Percentiles rank a stretch among this genome's conserved stretches.
phyloP scores from a whole-genome alignment of 768 basidiomycete genomes.

The Collybiopsis luxurians region DNA sequence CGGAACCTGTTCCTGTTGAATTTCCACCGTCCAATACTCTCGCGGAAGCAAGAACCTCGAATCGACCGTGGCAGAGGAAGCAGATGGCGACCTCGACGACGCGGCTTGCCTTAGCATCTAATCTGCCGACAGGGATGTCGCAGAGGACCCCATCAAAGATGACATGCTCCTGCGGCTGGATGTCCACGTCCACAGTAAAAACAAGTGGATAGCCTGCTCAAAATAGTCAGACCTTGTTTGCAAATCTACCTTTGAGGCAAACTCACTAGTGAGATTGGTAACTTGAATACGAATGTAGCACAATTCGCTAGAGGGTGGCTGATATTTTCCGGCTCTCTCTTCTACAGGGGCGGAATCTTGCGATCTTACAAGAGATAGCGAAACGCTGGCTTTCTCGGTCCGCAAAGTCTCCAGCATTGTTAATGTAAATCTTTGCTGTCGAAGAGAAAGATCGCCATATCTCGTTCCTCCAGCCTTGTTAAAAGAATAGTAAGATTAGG shows the following conservation, averaged over 20 bases:
- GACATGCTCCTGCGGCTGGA: constrained; percentile 62
- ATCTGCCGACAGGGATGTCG: constrained; percentile 61
- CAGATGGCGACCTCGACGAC: constrained; percentile 59
- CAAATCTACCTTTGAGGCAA: neutral
- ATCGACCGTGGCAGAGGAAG: constrained; percentile 71
- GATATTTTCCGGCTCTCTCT: constrained; percentile 40
- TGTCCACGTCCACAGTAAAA: constrained; percentile 50
- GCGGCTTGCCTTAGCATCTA: constrained; percentile 52
- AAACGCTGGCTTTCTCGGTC: constrained; percentile 60
- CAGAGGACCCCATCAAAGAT: constrained; percentile 65
- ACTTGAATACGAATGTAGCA: constrained; percentile 56
- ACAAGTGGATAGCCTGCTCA: constrained; percentile 47
- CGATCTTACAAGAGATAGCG: constrained; percentile 46
- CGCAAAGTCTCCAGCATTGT: constrained; percentile 80
- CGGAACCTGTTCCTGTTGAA: constrained; percentile 28
- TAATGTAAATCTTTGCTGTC: constrained; percentile 73
- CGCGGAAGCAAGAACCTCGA: constrained; percentile 48
- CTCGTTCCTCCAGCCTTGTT: constrained; percentile 75
- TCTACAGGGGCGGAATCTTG: constrained; percentile 20
- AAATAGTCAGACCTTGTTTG: constrained; percentile 2
- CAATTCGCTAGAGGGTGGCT: constrained; percentile 58
- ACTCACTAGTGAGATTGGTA: constrained; percentile 68
- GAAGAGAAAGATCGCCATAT: constrained; percentile 71
- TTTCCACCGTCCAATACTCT: constrained; percentile 22
- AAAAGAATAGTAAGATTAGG: neutral